These are phyloP conservation scores for Leccinum pellstonianum DNA, from an alignment of 768 basidiomycete species.

Conservation along the genomic window DNA sequence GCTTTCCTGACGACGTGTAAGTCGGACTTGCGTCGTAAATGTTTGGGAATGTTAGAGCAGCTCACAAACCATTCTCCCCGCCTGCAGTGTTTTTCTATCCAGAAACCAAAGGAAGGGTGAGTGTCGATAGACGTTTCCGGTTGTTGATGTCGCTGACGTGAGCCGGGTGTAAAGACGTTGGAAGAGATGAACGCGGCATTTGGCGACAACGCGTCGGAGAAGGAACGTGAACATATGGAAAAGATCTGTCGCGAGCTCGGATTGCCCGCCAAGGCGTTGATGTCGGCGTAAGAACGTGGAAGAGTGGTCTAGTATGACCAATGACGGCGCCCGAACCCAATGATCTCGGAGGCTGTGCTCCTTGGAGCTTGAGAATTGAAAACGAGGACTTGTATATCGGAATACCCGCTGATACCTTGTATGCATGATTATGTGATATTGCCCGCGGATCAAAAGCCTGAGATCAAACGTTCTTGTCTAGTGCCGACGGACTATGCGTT, in stretches of 20 bases:
- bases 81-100: constrained; percentile 27
- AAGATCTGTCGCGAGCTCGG: constrained; percentile 30
- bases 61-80: constrained; percentile 1
- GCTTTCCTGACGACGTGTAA: constrained; percentile 31
- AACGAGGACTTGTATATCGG: neutral
- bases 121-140: constrained; percentile 2
- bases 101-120: constrained; percentile 34
- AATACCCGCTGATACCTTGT: neutral
- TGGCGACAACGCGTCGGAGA: constrained; percentile 29
- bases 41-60: neutral
- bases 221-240: constrained; percentile 28
- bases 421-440: neutral
- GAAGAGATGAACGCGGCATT: constrained; percentile 36
- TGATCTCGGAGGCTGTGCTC: neutral
- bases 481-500: no score
- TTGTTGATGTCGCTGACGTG: neutral
- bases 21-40: neutral
- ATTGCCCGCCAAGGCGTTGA: constrained; percentile 26
- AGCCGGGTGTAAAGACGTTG: constrained; percentile 23
- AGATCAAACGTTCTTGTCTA: no score
- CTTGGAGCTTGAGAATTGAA: neutral
- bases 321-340: neutral
- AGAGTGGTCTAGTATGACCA: neutral
- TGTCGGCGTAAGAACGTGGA: constrained; percentile 11
- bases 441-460: neutral